Base-by-base conservation (phyloP, 768 basidiomycete species). In the Suillus variegatus region DNA sequence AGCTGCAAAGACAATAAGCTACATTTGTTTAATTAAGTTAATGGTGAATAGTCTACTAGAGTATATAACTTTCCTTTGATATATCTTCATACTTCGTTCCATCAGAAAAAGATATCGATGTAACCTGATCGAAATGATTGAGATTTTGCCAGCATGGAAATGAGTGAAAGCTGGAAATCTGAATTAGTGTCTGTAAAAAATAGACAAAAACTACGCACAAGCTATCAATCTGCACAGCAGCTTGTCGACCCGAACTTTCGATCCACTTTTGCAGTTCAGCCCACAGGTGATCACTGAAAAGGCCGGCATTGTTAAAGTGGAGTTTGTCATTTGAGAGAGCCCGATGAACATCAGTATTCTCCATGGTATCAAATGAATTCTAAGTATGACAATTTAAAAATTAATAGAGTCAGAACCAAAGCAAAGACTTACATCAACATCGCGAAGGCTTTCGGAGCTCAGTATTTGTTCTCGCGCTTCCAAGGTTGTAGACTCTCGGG, bases 281-380 rank as follows among this genome's bases (percentile, higher is more conserved):
- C 62, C 72, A 73, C 14, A 80, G 62, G 64, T 81, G 81, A 43
- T 77, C 67, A 10, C 73, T 67, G n/a, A 71, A 76, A 6, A 79
- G 60, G 1, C 81, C 82, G 43, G 64, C 65, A 54, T 74, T 49
- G 61, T 79, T 72, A 32, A 71, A 69, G 70, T 84, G 83, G 18
- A 83, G 75, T 6, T 73, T 70, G 67, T 84, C 80, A 62, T 73
- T 79, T 8, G 77, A 77, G 1, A 1, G 25, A 40, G 78, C 75
- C 9, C 44, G 36, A 64, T 78, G 65, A 18, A 77, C 74, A 67
- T 82, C 78, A 7, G 76, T 78, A 61, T 75, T 60, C 35, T 57
- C 62, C 12, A 83, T 58, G 1, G 36, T 62, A 77, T 78, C 80
- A 65, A 82, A 84, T 18, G 75, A 74, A 72, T 80, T 55, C 18